Evolutionary conservation across 306 rosid genomes (phyloP), one percentile per base, ranked within the genome.

Genomic region (Ammopiptanthus mongolicus): DNA sequence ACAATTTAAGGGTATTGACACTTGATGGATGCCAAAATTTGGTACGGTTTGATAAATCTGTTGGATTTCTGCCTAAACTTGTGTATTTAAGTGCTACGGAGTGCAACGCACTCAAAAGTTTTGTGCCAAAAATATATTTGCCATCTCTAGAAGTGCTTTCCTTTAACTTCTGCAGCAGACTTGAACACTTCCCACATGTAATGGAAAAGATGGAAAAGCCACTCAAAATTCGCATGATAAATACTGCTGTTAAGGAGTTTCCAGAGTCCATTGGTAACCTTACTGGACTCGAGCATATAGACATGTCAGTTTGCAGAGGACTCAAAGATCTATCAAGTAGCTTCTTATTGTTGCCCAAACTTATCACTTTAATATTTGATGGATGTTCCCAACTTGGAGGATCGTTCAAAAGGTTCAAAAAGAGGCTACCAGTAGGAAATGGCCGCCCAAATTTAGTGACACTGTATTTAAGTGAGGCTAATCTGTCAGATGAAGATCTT

Each of bases 201-300:
- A 34, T 21, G 18, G 28, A 37, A 25, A 65, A 33, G 33, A 73
- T 73, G 79, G 47, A 55, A 21, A 57, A 11, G 11, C 75, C 66
- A 12, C 29, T 28, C 3, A 34, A 14, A 59, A 42, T 79, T 55
- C 1, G n/a, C 22, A 8, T 57, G 66, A 5, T 4, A 11, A 11
- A 44, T 8, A 69, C 80, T 28, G 80, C 73, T 2, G 19, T 81
- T 51, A 51, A 68, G 39, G 51, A 75, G 23, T 17, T 74, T 19
- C 79, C 83, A 7, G 0, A 33, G 4, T 79, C 74, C 29, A 33
- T 79, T 22, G 46, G 69, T 2, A 64, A 79, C 28, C 79, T 79
- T 14, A 29, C 29, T 0, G 59, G 78, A 44, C 78, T 72, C 31
- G 41, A 31, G 8, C 8, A 39, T 41, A 17, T 76, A 2, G 80